Conservation (phyloP, 2,329 filamentous ascomycete genomes). For the Lachnellula cervina region DNA sequence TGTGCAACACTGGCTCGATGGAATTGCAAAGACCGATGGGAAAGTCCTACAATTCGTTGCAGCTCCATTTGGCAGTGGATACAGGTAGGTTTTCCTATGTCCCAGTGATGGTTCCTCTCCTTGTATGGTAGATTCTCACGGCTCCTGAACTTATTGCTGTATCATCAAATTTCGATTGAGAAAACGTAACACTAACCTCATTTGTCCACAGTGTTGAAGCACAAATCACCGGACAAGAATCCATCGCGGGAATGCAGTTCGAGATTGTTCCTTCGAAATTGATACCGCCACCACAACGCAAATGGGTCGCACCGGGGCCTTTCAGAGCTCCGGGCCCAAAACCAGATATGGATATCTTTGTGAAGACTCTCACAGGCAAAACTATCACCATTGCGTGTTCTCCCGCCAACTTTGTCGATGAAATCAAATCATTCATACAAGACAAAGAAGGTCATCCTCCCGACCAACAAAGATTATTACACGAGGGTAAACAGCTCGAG, state of each 20-base stretch:
- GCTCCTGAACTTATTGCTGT: too few species aligned
- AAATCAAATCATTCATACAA: constrained; percentile 98
- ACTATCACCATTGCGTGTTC: constrained; percentile 98
- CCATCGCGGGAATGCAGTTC: constrained; percentile 36
- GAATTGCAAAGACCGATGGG: constrained; percentile 32
- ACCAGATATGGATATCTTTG: constrained; percentile 53
- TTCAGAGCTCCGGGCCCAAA: constrained; percentile 1
- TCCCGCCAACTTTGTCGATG: constrained; percentile 94
- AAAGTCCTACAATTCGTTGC: constrained; percentile 41
- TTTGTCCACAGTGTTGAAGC: constrained; percentile 33
- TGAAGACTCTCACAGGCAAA: constrained; percentile 99
- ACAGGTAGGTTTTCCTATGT: constrained; percentile 9
- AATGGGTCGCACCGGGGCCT: not conserved
- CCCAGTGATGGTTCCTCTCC: too few species aligned
- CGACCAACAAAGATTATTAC: constrained; percentile 94
- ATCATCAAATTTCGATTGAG: too few species aligned
- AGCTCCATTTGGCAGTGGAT: constrained; percentile 35
- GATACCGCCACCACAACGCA: not conserved
- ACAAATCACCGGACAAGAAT: constrained; percentile 38
- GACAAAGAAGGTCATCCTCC: constrained; percentile 96
- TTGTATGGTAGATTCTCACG: too few species aligned
- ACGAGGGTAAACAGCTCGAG: constrained; percentile 95
- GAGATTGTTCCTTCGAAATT: constrained; percentile 33
- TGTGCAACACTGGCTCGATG: constrained; percentile 39
- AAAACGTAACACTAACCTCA: too few species aligned